phyloP scores from a whole-genome alignment of 768 basidiomycete species.

The Pleurotus salmoneostramineus region DNA sequence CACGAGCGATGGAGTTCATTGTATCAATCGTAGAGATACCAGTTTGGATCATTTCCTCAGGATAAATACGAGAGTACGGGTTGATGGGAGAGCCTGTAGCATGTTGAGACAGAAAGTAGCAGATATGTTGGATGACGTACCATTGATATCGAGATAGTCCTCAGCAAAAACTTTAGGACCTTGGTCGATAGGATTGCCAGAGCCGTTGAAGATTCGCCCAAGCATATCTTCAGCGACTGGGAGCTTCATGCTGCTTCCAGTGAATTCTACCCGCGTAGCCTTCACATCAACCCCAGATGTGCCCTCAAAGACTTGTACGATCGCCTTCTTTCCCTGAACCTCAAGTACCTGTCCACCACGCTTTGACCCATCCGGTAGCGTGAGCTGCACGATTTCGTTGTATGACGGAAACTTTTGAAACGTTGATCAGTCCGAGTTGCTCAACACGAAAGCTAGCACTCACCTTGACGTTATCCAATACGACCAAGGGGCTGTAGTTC shows the following conservation, averaged over 20 bases:
- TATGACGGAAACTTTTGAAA: slow-evolving; percentile 83
- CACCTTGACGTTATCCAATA: slow-evolving; percentile 98
- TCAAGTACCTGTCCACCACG: slow-evolving; percentile 98
- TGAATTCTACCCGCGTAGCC: slow-evolving; percentile 96
- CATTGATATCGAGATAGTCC: slow-evolving; percentile 99
- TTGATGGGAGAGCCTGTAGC: slow-evolving; percentile 91
- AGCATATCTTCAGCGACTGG: slow-evolving; percentile 99
- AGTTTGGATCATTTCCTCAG: slow-evolving; percentile 99
- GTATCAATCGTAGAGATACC: slow-evolving; percentile 98
- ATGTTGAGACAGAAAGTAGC: not conserved
- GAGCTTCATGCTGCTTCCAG: slow-evolving; percentile 97
- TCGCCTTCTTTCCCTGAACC: slow-evolving; percentile 97
- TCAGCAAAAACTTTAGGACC: slow-evolving; percentile 99
- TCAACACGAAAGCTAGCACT: slow-evolving; percentile 15
- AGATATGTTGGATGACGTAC: slow-evolving; percentile 37
- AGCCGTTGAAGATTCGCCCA: slow-evolving; percentile 98
- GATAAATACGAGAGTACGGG: slow-evolving; percentile 97
- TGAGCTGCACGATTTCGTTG: slow-evolving; percentile 96
- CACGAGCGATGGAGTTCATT: slow-evolving; percentile 99
- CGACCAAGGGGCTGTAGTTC: slow-evolving; percentile 76
- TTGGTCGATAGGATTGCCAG: slow-evolving; percentile 96
- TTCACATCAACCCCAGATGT: slow-evolving; percentile 98
- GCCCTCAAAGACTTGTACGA: slow-evolving; percentile 99
- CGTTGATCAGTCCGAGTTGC: not conserved
- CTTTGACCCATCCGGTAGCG: slow-evolving; percentile 91